phyloP scores from a whole-genome alignment of 805 yeast species.

The Debaryomyces prosopidis region DNA sequence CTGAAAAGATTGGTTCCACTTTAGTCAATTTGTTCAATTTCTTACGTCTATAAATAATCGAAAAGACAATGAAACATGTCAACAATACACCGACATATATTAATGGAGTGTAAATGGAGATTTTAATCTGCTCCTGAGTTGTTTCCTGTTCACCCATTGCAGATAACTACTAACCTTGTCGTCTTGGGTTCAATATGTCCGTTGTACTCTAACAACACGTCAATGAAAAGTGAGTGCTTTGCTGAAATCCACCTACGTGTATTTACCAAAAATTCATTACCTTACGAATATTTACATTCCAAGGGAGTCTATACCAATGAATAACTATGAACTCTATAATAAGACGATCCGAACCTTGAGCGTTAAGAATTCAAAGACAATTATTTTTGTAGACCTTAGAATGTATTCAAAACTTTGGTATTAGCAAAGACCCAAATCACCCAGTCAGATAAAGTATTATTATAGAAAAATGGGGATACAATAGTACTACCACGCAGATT shows the following conservation, averaged over 20 bases:
- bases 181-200: no score
- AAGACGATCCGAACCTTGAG: no score
- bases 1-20: slow-evolving; percentile 72
- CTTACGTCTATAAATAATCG: slow-evolving; percentile 64
- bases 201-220: not conserved
- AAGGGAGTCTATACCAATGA: no score
- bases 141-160: slow-evolving; percentile 20
- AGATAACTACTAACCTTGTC: not conserved
- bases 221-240: not conserved
- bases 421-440: no score
- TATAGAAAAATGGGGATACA: no score
- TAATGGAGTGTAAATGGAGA: slow-evolving; percentile 62
- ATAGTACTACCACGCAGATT: slow-evolving; percentile 46
- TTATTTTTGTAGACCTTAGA: no score
- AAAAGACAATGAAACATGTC: slow-evolving; percentile 65
- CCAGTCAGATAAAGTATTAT: no score
- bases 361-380: no score
- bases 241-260: no score
- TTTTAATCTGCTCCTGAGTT: slow-evolving; percentile 22
- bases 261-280: no score
- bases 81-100: slow-evolving; percentile 71
- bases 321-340: not conserved
- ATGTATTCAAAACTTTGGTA: no score
- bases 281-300: no score
- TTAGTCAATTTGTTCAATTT: slow-evolving; percentile 53